Evolutionary conservation across 2,329 filamentous ascomycete genomes (phyloP).

Genomic region (Diaporthe aspalathi): DNA sequence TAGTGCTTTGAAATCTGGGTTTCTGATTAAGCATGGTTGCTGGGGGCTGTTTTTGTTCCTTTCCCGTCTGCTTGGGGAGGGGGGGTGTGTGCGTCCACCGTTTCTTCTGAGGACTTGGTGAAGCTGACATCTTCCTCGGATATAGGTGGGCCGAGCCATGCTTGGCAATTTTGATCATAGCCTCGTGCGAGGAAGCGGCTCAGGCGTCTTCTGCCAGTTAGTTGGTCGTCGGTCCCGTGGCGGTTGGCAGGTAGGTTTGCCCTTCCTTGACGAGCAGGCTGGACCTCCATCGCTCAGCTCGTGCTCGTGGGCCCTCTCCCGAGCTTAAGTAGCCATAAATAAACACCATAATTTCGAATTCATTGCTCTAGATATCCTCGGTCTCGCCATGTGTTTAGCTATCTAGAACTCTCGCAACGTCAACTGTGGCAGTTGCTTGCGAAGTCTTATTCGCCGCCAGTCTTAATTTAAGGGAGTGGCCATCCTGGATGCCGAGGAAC

Average conservation of each 20-base stretch:
- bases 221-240: too few species aligned
- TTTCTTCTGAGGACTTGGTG: background rate
- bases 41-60: background rate
- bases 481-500: too few species aligned
- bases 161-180: background rate
- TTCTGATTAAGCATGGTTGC: slow-evolving; percentile 46
- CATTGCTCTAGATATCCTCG: background rate
- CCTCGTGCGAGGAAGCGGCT: too few species aligned
- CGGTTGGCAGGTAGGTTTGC: background rate
- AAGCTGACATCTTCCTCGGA: background rate
- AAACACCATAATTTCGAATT: background rate
- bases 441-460: background rate
- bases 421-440: background rate
- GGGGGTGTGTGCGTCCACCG: background rate
- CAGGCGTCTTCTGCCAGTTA: background rate
- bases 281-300: background rate
- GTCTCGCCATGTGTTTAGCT: background rate
- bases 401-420: background rate
- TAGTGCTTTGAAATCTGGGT: slow-evolving; percentile 55
- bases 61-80: background rate
- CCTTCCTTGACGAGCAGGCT: background rate
- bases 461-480: background rate
- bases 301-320: background rate
- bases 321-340: background rate
- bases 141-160: background rate